A percentile compares a stretch with the other conserved stretches of the same genome.
Evolutionary conservation across 2,329 filamentous ascomycete species (phyloP).

Genomic region (Delphinella strobiligena): DNA sequence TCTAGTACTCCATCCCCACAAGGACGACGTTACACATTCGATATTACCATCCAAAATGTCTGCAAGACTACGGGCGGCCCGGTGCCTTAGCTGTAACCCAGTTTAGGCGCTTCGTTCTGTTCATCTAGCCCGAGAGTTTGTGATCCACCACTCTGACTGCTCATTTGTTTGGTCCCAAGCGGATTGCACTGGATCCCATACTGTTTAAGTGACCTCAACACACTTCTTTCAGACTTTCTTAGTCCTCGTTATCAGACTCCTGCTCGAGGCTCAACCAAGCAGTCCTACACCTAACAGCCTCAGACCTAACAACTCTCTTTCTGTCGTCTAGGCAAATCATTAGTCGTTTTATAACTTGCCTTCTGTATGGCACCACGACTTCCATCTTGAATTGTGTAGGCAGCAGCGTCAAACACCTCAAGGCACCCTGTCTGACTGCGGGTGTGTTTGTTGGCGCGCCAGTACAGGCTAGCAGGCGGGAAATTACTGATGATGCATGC

Average conservation of each 20-base stretch:
- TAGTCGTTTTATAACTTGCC: slow-evolving; percentile 44
- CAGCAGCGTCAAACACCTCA: slow-evolving; percentile 36
- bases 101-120: too few relatives aligned
- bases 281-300: slow-evolving; percentile 49
- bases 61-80: too few relatives aligned
- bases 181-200: not conserved
- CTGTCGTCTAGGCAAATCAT: slow-evolving; percentile 47
- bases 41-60: too few relatives aligned
- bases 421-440: slow-evolving; percentile 34
- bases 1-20: too few relatives aligned
- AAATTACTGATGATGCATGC: slow-evolving; percentile 45
- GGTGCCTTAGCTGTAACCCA: too few relatives aligned
- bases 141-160: too few relatives aligned
- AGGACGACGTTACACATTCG: too few relatives aligned
- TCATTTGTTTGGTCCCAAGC: not conserved
- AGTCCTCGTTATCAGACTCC: slow-evolving; percentile 38
- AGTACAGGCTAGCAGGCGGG: slow-evolving; percentile 33
- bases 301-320: slow-evolving; percentile 49
- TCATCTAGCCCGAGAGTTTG: not conserved
- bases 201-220: not conserved
- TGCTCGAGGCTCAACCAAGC: slow-evolving; percentile 50
- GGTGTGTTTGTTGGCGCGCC: slow-evolving; percentile 19
- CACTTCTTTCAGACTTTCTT: not conserved
- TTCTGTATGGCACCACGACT: slow-evolving; percentile 44
- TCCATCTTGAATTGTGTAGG: slow-evolving; percentile 36